Evolutionary conservation across 345 rosid genomes (phyloP), one percentile per base, ranked within the genome.

Genomic region (Pistacia integerrima): DNA sequence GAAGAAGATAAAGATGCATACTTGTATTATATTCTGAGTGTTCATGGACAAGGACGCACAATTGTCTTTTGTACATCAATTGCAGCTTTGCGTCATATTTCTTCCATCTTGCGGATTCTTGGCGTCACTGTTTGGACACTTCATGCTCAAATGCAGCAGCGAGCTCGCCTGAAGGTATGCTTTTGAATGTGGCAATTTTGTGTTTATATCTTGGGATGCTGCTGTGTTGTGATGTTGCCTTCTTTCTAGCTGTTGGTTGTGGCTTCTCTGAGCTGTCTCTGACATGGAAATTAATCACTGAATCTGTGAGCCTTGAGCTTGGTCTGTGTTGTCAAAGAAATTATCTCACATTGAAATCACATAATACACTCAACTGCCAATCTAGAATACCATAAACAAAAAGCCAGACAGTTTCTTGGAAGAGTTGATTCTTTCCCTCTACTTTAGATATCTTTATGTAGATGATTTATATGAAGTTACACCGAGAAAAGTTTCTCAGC

Each of bases 41-140:
- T 92, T 76, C 98, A 93, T 84, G 98, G 98, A 76, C 92, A 90
- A 85, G 97, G 97, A 69, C 91, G 98, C 71, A 87, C 97, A 38
- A 91, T 96, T 82, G 97, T 93, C 77, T 96, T 96, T 84, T 93
- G 98, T 78, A 92, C 98, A 64, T 96, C 98, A 63, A 91, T 96
- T 84, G 97, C 97, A 64, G 98, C 97, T 82, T 80, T 93, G 85
- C 95, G 97, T 54, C 97, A 96, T 76, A 84, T 90, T 78, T 88
- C 94, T 84, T 87, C 97, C 62, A 69, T 91, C 38, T 79, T 93
- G 83, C 87, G 88, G 68, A 87, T 91, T 85, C 98, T 96, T 82
- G 91, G 94, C 83, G 38, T 92, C 64, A 79, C 86, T 74, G 88
- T 91, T 64, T 86, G 90, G 88, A 88, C 94, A 59, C 88, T 93